A percentile compares a stretch with the other conserved stretches of the same genome.
phyloP scores from a whole-genome alignment of 2,329 filamentous ascomycete genomes.

The Colletotrichum sp. region DNA sequence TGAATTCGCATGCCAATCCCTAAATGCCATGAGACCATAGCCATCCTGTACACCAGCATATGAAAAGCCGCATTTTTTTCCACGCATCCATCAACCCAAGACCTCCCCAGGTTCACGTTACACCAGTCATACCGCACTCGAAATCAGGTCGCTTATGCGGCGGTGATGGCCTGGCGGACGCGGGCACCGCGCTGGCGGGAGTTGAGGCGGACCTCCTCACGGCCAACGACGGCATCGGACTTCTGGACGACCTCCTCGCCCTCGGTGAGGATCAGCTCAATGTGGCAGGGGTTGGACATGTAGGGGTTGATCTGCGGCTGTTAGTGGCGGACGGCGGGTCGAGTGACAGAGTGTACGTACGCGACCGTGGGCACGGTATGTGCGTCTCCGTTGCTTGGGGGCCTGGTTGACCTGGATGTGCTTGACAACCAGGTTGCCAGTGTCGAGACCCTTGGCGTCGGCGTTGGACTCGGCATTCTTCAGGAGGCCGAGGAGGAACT shows the following conservation, averaged over 20 bases:
- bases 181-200: conserved; percentile 88
- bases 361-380: conserved; percentile 99
- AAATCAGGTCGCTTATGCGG: conserved; percentile 54
- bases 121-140: conserved; percentile 8
- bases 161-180: conserved; percentile 67
- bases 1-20: conserved; percentile 37
- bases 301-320: conserved; percentile 92
- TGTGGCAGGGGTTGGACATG: conserved; percentile 99
- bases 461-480: conserved; percentile 98
- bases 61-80: conserved; percentile 27
- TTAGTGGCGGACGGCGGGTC: conserved; percentile 27
- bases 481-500: conserved; percentile 96
- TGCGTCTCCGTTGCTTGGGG: conserved; percentile 98
- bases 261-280: conserved; percentile 99
- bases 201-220: conserved; percentile 74
- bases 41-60: conserved; percentile 34
- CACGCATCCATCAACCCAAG: conserved; percentile 18
- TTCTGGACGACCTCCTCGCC: conserved; percentile 95
- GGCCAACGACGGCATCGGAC: conserved; percentile 71
- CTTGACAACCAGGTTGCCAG: conserved; percentile 96
- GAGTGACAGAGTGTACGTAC: conserved; percentile 64
- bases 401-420: conserved; percentile 99
- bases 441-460: conserved; percentile 97
- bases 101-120: conserved; percentile 24
- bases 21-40: conserved; percentile 39